Percentiles rank a stretch among this genome's conserved stretches.
phyloP scores from a whole-genome alignment of 495 filamentous ascomycete species.

The Penicillium taxi region DNA sequence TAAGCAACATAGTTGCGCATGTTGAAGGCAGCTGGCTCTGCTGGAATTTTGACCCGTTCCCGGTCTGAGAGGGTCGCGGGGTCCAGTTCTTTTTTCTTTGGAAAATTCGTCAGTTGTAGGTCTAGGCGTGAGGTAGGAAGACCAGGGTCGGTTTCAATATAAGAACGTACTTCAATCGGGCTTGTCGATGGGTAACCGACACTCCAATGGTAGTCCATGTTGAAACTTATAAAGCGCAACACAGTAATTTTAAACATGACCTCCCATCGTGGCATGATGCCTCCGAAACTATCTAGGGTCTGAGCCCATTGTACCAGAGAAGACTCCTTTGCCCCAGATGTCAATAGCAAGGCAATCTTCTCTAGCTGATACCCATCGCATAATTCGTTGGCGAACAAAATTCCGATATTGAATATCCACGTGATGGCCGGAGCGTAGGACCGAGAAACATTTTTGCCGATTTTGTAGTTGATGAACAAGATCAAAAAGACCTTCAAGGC shows the following conservation, averaged over 20 bases:
- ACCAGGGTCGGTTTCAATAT: neutral
- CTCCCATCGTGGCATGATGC: slow-evolving; percentile 82
- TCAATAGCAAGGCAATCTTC: slow-evolving; percentile 48
- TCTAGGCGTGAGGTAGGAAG: slow-evolving; percentile 2
- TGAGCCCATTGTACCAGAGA: slow-evolving; percentile 48
- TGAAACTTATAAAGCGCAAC: slow-evolving; percentile 88
- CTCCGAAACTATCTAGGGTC: slow-evolving; percentile 67
- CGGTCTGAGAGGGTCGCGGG: slow-evolving; percentile 74
- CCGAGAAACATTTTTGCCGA: slow-evolving; percentile 61
- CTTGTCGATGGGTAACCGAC: slow-evolving; percentile 55
- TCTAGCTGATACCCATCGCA: slow-evolving; percentile 66
- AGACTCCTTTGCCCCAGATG: slow-evolving; percentile 26
- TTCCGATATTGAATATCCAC: slow-evolving; percentile 87
- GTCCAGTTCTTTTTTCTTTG: slow-evolving; percentile 98
- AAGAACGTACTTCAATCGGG: slow-evolving; percentile 69
- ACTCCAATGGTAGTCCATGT: slow-evolving; percentile 95
- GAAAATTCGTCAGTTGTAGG: slow-evolving; percentile 45
- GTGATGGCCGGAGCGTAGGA: slow-evolving; percentile 64
- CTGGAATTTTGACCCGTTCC: slow-evolving; percentile 73
- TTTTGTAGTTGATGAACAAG: slow-evolving; percentile 69
- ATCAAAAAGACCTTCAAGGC: slow-evolving; percentile 74
- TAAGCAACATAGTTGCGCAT: slow-evolving; percentile 86
- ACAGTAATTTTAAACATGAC: slow-evolving; percentile 97
- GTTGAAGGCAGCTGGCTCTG: slow-evolving; percentile 56
- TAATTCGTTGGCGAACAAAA: slow-evolving; percentile 86